Evolutionary conservation across 2,329 filamentous ascomycete species (phyloP), one percentile per base, ranked within the genome.

Genomic region (Raffaelea ambrosiae): DNA sequence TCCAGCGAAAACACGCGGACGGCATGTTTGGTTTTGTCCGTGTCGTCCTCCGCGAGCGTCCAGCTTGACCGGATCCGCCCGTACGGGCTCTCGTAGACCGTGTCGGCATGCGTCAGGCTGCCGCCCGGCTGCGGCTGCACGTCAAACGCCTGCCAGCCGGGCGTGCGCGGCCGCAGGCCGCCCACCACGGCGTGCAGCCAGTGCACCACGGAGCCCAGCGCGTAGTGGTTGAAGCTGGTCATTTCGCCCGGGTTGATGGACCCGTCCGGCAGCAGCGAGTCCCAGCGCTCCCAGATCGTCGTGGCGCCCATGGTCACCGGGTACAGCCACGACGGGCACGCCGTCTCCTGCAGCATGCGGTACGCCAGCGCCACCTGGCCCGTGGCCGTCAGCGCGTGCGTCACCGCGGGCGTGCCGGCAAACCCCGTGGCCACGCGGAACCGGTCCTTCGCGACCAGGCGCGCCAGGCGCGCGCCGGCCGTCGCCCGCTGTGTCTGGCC

Each of bases 211-310:
- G 61, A 60, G 13, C 66, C 66, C 11, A 66, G 61, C 1, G 67
- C 63, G 48, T 69, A 69, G 53, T 70, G 66, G 53, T 70, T 67
- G 53, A 66, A 63, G 47, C 61, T 64, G 1, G 66, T 69, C 67
- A 69, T 68, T 22, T 57, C 49, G 11, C 64, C 62, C 2, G 64
- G 59, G 48, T 69, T 68, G 46, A 68, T 57, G 8, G 40, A 53
- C 1, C 63, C 64, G 48, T 68, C 59, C 0, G 63, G 61, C 21
- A 66, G 52, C 55, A 69, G 58, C 36, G 58, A 61, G 49, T 70
- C 65, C 66, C 66, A 69, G 7, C 67, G 61, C 56, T 70, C 67
- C 66, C 66, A 70, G 11, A 63, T 58, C 1, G 65, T 68, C 2
- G 66, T 69, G 3, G 61, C 65, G 10, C 61, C 63, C 63, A 66